Base-by-base conservation (phyloP, 768 basidiomycete genomes). In the Lentinula detonsa region DNA sequence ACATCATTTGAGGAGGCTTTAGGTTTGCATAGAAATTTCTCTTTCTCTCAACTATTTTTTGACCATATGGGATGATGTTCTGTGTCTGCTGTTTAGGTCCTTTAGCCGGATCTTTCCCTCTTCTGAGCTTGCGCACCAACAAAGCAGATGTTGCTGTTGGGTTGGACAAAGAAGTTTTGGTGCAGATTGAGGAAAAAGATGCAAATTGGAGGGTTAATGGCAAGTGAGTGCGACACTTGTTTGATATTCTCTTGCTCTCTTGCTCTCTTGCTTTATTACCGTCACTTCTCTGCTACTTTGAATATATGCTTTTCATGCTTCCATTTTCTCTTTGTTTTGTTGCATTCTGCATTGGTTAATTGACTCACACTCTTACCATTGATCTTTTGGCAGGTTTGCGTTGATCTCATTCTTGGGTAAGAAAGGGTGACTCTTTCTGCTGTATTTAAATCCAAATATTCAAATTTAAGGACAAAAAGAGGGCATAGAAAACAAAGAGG, bases 121-220 rank as follows among this genome's bases (percentile, higher is more conserved):
- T 97, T 7, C 74, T 98, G 28, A 93, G 91, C 68, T 74, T 98
- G 61, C 82, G 96, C 16, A 98, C 96, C 1, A 93, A 90, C 78
- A 99, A 99, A 72, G 96, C 96, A 0, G 95, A 98, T 68, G 94
- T 97, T 2, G 90, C 87, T 5, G 93, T 92, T 28, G 96, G 93
- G 0, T 78, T 99, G 2, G 74, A 81, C 1, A 78, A 85, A 65
- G 87, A 86, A 0, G 74, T 85, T 1, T 92, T 85, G 0, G 87
- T 90, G 62, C 75, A 78, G 54, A 74, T 95, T 3, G 90, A 94
- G 66, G 72, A 72, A 34, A 81, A 77, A 50, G 86, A 77, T 5
- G 82, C 84, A 68, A 85, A 84, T 61, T 95, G 93, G 94, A 76
- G 91, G 55, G 80, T 87, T 7, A 86, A 85, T 68, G 94, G 94